A percentile compares a stretch with the other conserved stretches of the same genome.
Evolutionary conservation across 2,329 filamentous ascomycete genomes (phyloP).

Genomic region (Ceratocystiopsis brevicomis): DNA sequence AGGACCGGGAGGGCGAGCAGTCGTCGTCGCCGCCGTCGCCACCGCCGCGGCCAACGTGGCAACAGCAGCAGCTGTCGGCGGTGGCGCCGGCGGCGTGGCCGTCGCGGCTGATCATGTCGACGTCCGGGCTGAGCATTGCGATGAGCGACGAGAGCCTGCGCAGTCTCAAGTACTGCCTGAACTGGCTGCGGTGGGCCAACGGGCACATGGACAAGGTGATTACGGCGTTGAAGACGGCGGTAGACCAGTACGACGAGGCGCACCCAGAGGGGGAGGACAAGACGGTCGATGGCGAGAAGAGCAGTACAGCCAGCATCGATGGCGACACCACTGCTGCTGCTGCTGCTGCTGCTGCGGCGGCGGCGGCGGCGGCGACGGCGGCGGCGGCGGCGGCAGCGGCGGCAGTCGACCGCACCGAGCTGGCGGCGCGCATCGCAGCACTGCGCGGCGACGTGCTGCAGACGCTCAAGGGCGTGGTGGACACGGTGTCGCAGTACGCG

Average conservation of each 20-base stretch:
- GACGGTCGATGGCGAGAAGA: background rate
- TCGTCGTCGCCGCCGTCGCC: too few species aligned
- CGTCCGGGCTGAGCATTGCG: conserved; percentile 74
- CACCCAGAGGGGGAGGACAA: conserved; percentile 3
- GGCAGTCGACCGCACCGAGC: conserved; percentile 23
- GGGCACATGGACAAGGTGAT: conserved; percentile 62
- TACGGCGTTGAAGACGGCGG: conserved; percentile 48
- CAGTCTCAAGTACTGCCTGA: conserved; percentile 68
- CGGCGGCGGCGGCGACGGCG: conserved; percentile 3
- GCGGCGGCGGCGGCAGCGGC: conserved; percentile 1
- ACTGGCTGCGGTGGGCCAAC: conserved; percentile 65
- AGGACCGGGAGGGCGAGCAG: too few species aligned
- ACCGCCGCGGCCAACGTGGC: conserved; percentile 2
- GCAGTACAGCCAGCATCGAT: background rate
- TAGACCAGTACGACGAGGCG: conserved; percentile 63
- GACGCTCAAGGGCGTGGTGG: conserved; percentile 62
- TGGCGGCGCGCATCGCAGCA: conserved; percentile 44
- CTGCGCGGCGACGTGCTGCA: conserved; percentile 56
- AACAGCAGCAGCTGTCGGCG: background rate
- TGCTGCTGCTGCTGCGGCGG: conserved; percentile 3
- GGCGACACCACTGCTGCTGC: background rate
- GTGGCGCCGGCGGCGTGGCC: conserved; percentile 38
- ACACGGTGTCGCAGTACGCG: conserved; percentile 73
- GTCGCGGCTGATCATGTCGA: conserved; percentile 71
- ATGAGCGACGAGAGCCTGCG: conserved; percentile 77